These are phyloP conservation scores for Teunomyces aglyptinius DNA, from an alignment of 805 yeast genomes.

Conservation along the genomic window DNA sequence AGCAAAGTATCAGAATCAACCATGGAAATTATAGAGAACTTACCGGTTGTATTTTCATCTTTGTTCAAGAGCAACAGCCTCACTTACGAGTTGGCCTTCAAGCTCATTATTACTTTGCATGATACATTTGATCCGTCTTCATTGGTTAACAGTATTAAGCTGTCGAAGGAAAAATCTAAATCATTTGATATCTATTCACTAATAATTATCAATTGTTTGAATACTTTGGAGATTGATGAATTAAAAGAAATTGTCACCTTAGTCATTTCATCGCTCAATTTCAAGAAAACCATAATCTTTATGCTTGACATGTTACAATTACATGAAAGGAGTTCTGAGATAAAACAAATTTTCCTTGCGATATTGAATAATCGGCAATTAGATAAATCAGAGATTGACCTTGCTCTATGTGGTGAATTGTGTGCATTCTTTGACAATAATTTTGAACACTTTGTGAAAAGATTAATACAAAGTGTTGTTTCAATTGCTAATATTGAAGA, in stretches of 20 bases:
- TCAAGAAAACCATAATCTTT: constrained; percentile 4
- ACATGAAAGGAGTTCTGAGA: constrained; percentile 5
- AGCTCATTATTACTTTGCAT: constrained; percentile 24
- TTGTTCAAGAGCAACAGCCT: constrained; percentile 17
- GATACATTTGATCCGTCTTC: constrained; percentile 31
- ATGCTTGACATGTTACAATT: constrained; percentile 9
- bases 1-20: constrained; percentile 27
- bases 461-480: constrained; percentile 33
- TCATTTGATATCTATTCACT: constrained; percentile 13
- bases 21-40: constrained; percentile 30
- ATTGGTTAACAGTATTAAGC: not conserved
- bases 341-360: constrained; percentile 15
- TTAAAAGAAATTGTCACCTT: constrained; percentile 14
- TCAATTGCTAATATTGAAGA: constrained; percentile 24
- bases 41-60: constrained; percentile 24
- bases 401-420: constrained; percentile 19
- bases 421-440: constrained; percentile 17
- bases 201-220: constrained; percentile 10
- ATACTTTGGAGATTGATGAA: constrained; percentile 10
- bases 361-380: constrained; percentile 19
- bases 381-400: constrained; percentile 16
- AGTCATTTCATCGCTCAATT: constrained; percentile 8
- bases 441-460: constrained; percentile 30
- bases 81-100: constrained; percentile 20
- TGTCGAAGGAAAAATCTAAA: not conserved